Evolutionary conservation across 108 stramenopile genomes (phyloP).

Genomic region (Cyclostephanos invisitatus): DNA sequence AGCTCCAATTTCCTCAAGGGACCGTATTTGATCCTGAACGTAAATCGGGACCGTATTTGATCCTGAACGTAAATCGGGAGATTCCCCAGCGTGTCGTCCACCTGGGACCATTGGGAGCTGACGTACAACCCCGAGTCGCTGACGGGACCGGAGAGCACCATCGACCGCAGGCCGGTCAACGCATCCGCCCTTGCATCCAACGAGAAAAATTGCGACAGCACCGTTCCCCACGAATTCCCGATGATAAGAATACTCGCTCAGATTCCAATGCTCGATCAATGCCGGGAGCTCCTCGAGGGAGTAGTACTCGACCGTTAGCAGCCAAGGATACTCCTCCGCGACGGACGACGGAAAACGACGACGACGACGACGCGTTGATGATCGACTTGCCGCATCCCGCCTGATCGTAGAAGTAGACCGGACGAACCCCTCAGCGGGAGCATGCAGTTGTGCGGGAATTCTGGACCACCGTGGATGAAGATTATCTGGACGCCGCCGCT

Average conservation of each 20-base stretch:
- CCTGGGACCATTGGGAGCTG: constrained; percentile 45
- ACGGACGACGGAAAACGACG: background rate
- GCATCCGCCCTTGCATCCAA: constrained; percentile 12
- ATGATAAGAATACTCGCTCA: constrained; percentile 40
- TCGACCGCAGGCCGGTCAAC: constrained; percentile 19
- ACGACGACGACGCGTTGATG: background rate
- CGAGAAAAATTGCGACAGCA: constrained; percentile 44
- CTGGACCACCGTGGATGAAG: constrained; percentile 57
- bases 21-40: constrained; percentile 40
- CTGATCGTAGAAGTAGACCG: constrained; percentile 60
- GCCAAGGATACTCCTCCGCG: constrained; percentile 18
- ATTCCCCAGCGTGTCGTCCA: constrained; percentile 32
- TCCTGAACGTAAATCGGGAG: constrained; percentile 49
- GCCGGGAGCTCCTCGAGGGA: constrained; percentile 50
- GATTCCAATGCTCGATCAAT: constrained; percentile 32
- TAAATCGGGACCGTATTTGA: constrained; percentile 50
- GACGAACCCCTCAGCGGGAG: constrained; percentile 42
- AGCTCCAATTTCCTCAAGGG: constrained; percentile 27
- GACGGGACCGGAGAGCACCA: constrained; percentile 47
- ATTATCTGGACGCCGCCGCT: constrained; percentile 17
- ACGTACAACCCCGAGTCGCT: constrained; percentile 42
- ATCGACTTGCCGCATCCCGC: constrained; percentile 46
- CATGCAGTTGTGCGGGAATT: constrained; percentile 47
- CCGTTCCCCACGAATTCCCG: constrained; percentile 50
- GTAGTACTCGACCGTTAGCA: constrained; percentile 45